Base-by-base conservation (phyloP, 2,329 filamentous ascomycete genomes). In the Hypoxylon sp. region DNA sequence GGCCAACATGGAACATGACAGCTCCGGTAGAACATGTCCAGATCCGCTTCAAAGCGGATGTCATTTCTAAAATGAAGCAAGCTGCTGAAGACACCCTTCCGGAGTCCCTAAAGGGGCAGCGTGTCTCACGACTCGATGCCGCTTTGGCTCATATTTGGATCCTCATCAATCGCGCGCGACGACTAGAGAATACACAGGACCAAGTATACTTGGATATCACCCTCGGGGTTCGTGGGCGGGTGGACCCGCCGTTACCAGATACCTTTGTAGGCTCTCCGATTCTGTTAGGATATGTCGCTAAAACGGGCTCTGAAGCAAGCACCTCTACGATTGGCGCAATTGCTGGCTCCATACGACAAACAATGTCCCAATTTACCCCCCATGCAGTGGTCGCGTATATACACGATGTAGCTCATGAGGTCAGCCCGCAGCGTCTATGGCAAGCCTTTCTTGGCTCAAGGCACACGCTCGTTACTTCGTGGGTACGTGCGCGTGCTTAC, bases 361-460 rank as follows among this genome's bases (percentile, higher is more conserved):
- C 75, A 6, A 71, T 85, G 48, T 59, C 71, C 3, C 71, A 24
- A 1, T 84, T 84, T 64, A 81, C 79, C 0, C 75, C 78, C 0
- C 76, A 78, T 3, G 78, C 78, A 0, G 72, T 86, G 2, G 78
- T 76, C 0, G 79, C 81, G 3, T 74, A 81, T 35, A 71, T 86
- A 2, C 81, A 85, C 60, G 81, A 83, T 53, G 77, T 78, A 9
- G 81, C 81, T 2, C 76, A 81, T 60, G 84, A 86, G 70, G 69
- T 78, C 10, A 79, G 79, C 10, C 84, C 84, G 0, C 84, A 86
- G 74, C 77, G 84, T 5, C 67, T 86, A 14, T 86, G 84, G 84
- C 80, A 83, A 65, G 80, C 72, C 0, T 86, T 85, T 59, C 61
- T 84, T 5, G 84, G 84, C 0, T 63, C 70, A 0, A 73, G 77